Base-by-base conservation (phyloP, 208 protist species). In the Trypanosoma caninum region DNA sequence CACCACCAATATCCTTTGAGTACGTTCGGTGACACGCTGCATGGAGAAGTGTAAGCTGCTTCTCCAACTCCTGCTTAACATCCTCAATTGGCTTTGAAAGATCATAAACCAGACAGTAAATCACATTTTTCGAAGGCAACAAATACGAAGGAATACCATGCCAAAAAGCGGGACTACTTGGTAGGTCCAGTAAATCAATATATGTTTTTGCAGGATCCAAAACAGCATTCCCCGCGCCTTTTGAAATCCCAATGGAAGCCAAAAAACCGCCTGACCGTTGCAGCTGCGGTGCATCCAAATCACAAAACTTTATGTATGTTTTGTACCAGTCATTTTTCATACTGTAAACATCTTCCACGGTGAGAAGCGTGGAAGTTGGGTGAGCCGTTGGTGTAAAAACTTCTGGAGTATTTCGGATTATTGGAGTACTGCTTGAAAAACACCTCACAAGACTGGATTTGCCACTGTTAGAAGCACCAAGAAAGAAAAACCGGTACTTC, bases 181-280 rank as follows among this genome's bases (percentile, higher is more conserved):
- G 65, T 50, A 71, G 37, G 33, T 71, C 65, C n/a, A 71, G 25
- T 18, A 71, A 55, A 34, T 71, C 65, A 41, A 64, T 52, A 57
- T 65, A 41, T 44, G 65, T 56, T 38, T 71, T 71, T 23, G 65
- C 65, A 30, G 54, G 52, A 52, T 71, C 65, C 50, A n/a, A 38
- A 16, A 69, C 63, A 42, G 41, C 63, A 56, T 52, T 69, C 48
- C 48, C 57, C 10, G 46, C 45, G 48, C 38, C 60, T 41, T 69
- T 61, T 30, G 63, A 59, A 16, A 59, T 61, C 42, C 53, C 54
- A 48, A 69, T 69, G 23, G 52, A 52, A 56, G 34, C 57, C 11
- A 64, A 56, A n/a, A 71, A 59, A 40, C 46, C 51, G 35, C 54
- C 65, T 50, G 56, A 55, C 18, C 57, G 33, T 45, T 56, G 44